A percentile compares a stretch with the other conserved stretches of the same genome.
phyloP scores from a whole-genome alignment of 768 basidiomycete species.

The Lentinula sp. region DNA sequence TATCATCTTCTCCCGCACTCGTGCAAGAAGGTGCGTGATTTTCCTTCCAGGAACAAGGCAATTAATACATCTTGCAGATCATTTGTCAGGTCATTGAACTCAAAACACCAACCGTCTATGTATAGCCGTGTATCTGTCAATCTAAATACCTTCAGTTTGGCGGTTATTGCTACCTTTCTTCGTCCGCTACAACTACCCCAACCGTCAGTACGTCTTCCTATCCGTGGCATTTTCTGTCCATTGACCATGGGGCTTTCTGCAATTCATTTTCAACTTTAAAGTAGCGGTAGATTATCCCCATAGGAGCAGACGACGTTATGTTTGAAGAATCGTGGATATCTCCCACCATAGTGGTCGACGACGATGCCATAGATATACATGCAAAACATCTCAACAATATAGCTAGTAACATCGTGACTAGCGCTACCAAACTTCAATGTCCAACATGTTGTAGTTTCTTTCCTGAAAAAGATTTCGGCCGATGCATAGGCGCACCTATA shows the following conservation, averaged over 20 bases:
- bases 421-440: background rate
- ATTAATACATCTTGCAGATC: conserved; percentile 1
- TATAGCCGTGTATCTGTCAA: background rate
- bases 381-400: background rate
- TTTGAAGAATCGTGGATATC: background rate
- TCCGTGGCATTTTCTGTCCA: background rate
- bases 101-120: background rate
- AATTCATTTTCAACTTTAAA: background rate
- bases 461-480: background rate
- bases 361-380: background rate
- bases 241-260: background rate
- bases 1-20: background rate
- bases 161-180: background rate
- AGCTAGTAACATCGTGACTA: background rate
- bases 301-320: conserved; percentile 4
- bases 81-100: background rate
- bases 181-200: background rate
- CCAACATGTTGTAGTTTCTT: conserved; percentile 1
- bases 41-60: background rate
- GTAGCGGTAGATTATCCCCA: background rate
- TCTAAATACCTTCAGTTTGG: background rate
- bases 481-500: background rate
- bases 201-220: background rate
- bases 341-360: background rate
- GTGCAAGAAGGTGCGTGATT: background rate